Evolutionary conservation across 306 rosid species (phyloP), one percentile per base, ranked within the genome.

Genomic region (Adenanthera pavonina): DNA sequence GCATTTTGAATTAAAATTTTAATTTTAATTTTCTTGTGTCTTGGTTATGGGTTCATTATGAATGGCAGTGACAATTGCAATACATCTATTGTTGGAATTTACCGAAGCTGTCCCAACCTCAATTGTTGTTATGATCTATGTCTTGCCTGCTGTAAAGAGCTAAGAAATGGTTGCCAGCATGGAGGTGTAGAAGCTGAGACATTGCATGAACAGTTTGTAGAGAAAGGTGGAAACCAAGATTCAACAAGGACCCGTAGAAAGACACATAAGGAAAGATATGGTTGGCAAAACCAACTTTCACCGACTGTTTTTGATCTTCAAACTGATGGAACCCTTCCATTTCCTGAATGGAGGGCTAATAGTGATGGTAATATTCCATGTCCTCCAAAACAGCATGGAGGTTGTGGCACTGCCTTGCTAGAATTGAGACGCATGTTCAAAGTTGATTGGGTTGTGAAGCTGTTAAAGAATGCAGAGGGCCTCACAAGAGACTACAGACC

Each of bases 41-140:
- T 44, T 60, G 51, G 44, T 62, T 74, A 20, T 68, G 60, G 60
- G 49, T 54, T 52, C 54, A 67, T 81, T 78, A 77, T 66, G 44
- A 69, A 85, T 81, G 62, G 36, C 90, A 87, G 92, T 85, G 92
- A 89, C 88, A 89, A 83, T 73, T 89, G 90, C 88, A 83, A 56
- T 69, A 89, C 90, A 85, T 89, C 92, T 36, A 83, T 89, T 76
- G 82, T 76, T 85, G 89, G 88, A 78, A 83, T 89, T 76, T 87
- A 83, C 84, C 79, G 90, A 81, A 89, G 92, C 90, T 89, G 92
- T 87, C 77, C 88, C 86, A 87, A 83, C 78, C 76, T 80, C 53
- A 43, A 59, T 83, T 89, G 92, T 79, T 89, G 90, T 54, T 89
- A 83, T 74, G 92, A 89, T 60, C 84, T 89, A 64, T 89, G 92